A percentile compares a stretch with the other conserved stretches of the same genome.
Evolutionary conservation across 169 alveolate genomes (phyloP).

Genomic region (Ichthyophthirius multifiliis): DNA sequence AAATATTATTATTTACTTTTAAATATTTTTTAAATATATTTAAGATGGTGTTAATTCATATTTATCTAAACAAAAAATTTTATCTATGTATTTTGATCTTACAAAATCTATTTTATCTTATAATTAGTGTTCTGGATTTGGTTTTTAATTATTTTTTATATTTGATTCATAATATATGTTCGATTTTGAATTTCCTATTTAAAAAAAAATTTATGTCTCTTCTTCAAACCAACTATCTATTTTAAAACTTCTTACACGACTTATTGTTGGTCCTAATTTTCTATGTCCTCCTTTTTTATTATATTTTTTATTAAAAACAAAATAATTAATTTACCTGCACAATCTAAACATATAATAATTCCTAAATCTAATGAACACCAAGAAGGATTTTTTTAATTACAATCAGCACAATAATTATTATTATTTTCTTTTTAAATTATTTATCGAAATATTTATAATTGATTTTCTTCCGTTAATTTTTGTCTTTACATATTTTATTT

Average conservation of each 20-base stretch:
- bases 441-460: neutral
- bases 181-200: slow-evolving; percentile 4
- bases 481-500: too few relatives aligned
- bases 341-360: neutral
- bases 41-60: too few relatives aligned
- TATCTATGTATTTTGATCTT: neutral
- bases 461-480: neutral
- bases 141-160: neutral
- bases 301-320: too few relatives aligned
- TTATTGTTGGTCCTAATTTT: neutral
- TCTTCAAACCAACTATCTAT: neutral
- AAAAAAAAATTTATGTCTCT: neutral
- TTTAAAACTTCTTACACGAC: neutral
- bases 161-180: slow-evolving; percentile 10
- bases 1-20: too few relatives aligned
- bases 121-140: neutral
- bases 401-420: neutral
- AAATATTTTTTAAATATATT: too few relatives aligned
- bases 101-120: neutral
- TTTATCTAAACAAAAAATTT: too few relatives aligned
- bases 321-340: too few relatives aligned
- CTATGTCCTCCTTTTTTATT: slow-evolving; percentile 7
- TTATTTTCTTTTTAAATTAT: neutral
- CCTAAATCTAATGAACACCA: slow-evolving; percentile 10
- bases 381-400: neutral